Conservation (phyloP, 768 basidiomycete genomes). For the Termitomyces sp. region DNA sequence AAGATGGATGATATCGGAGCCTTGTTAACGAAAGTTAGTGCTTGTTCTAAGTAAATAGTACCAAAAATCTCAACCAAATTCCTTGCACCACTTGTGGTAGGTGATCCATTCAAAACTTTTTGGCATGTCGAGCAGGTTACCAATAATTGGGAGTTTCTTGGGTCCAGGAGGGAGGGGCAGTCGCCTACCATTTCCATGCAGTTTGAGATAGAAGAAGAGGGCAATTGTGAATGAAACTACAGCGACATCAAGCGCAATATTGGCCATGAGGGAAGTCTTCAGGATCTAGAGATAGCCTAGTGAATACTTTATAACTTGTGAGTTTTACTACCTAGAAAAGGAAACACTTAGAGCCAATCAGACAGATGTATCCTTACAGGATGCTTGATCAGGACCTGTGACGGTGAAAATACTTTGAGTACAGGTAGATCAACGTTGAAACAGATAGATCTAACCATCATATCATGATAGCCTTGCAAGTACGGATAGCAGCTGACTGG, state of each 20-base stretch:
- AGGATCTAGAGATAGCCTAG: too few species aligned
- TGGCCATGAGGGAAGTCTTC: not conserved
- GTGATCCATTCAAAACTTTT: not conserved
- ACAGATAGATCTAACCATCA: too few species aligned
- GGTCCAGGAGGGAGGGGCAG: not conserved
- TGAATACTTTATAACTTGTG: too few species aligned
- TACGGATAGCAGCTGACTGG: too few species aligned
- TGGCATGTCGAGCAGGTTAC: not conserved
- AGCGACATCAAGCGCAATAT: not conserved
- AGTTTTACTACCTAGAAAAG: too few species aligned
- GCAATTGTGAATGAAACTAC: not conserved
- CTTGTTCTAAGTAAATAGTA: not conserved
- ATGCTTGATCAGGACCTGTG: too few species aligned
- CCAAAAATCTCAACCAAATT: not conserved
- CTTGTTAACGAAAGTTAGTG: not conserved
- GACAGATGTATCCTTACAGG: too few species aligned
- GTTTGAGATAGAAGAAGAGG: not conserved
- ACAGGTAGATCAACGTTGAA: too few species aligned
- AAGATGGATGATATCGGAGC: not conserved
- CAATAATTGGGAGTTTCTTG: not conserved
- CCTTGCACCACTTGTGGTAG: not conserved
- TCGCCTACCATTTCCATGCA: not conserved
- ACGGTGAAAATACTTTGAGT: too few species aligned
- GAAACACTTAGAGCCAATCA: too few species aligned
- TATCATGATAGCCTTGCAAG: too few species aligned